phyloP scores from a whole-genome alignment of 164 flowering plant species.

The Hamamelis virginiana region DNA sequence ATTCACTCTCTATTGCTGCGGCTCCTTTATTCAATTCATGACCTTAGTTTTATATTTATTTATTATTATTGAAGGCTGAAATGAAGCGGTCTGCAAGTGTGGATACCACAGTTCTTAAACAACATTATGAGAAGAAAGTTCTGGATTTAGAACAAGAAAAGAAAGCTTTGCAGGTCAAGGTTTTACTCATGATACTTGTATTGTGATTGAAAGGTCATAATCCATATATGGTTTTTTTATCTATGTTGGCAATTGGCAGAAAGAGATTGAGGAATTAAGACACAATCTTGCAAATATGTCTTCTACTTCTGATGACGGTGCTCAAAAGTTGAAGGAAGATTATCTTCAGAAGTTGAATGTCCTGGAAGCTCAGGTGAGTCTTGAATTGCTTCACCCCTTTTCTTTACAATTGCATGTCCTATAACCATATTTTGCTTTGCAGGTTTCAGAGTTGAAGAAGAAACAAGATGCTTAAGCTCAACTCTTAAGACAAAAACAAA shows the following conservation, averaged over 20 bases:
- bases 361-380: slow-evolving; percentile 81
- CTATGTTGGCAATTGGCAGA: slow-evolving; percentile 43
- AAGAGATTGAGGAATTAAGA: slow-evolving; percentile 81
- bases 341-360: slow-evolving; percentile 88
- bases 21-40: slow-evolving; percentile 4
- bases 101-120: slow-evolving; percentile 80
- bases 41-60: slow-evolving; percentile 14
- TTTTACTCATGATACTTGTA: slow-evolving; percentile 1
- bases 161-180: slow-evolving; percentile 59
- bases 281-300: slow-evolving; percentile 64
- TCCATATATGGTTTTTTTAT: neutral
- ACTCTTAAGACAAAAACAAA: slow-evolving; percentile 87
- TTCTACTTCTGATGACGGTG: slow-evolving; percentile 76
- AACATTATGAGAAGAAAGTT: slow-evolving; percentile 94
- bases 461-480: slow-evolving; percentile 99
- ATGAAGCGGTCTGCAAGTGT: slow-evolving; percentile 70
- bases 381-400: slow-evolving; percentile 1
- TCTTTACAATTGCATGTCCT: neutral
- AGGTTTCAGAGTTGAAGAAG: too few species aligned
- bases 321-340: slow-evolving; percentile 81
- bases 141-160: slow-evolving; percentile 87
- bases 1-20: neutral
- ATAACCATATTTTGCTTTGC: too few species aligned
- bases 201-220: neutral
- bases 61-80: slow-evolving; percentile 82